Evolutionary conservation across 225 moss, liverwort and hornwort genomes (phyloP), one percentile per base, ranked within the genome.

Genomic region (Thuidium tamariscinum): DNA sequence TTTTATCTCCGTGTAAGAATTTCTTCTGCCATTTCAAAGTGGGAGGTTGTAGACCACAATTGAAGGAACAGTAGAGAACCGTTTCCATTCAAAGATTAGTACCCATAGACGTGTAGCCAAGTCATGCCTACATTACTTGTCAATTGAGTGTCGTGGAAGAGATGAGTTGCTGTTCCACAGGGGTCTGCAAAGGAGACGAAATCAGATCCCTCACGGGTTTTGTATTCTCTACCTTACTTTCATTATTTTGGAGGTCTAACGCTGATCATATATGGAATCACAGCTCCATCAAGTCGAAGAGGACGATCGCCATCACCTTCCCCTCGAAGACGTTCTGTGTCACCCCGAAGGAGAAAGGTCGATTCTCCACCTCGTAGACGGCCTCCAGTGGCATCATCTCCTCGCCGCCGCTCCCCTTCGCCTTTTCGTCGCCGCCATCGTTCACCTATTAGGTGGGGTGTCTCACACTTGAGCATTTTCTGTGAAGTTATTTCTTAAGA

Each of bases 351-450:
- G 72, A 90, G 94, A 86, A 89, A 91, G 80, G 89, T 75, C 46
- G 89, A 92, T 60, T 91, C 93, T 30, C 94, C 96, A 49, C 97
- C 95, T 49, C 92, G 95, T 23, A 89, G 97, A 89, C 97, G 97
- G 36, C 93, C 92, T 84, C 93, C 93, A 59, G 68, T 89, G 72
- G 72, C 86, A 44, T 91, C 93, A 37, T 91, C 97, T 87, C 94
- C 95, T 74, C 93, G 98, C 29, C 93, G 96, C 73, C 97, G 98
- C 36, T 98, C 98, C 75, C 98, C 95, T 84, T 97, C 98, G 29
- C 96, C 97, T 61, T 88, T 95, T 51, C 93, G 97, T 49, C 93
- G 94, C 55, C 90, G 92, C n/a, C 94, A 95, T 30, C 94, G 94
- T 78, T 97, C 96, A 81, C 96, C 97, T 46, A 88, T 97, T 39